These are phyloP conservation scores for Yarrowia hollandica DNA, from an alignment of 805 yeast species.

Conservation along the genomic window DNA sequence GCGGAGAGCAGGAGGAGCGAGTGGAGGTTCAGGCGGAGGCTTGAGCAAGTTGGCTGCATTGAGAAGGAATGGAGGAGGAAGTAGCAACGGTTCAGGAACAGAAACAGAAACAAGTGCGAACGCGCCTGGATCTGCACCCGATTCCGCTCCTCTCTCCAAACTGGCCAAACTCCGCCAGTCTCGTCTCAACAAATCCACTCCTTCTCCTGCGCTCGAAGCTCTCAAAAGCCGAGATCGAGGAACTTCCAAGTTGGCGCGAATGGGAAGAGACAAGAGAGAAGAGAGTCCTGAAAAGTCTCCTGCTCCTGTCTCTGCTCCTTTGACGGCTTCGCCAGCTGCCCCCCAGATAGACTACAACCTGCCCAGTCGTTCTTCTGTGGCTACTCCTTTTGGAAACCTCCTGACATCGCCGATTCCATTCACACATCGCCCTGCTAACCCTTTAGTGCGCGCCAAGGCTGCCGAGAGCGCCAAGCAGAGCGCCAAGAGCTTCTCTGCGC, in stretches of 20 bases:
- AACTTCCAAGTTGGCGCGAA: background rate
- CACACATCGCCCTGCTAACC: slow-evolving; percentile 26
- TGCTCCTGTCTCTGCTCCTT: background rate
- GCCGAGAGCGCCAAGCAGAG: background rate
- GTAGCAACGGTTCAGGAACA: no score
- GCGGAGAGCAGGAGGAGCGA: no score
- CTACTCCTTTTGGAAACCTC: slow-evolving; percentile 9
- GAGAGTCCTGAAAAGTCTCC: no score
- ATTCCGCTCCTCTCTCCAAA: background rate
- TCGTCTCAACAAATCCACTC: background rate
- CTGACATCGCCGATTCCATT: slow-evolving; percentile 1
- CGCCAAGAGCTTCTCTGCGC: slow-evolving; percentile 49
- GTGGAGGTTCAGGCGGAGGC: no score
- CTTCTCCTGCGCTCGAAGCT: background rate
- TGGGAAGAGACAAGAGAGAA: background rate
- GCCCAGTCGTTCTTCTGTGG: background rate
- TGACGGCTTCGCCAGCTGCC: background rate
- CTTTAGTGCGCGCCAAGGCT: slow-evolving; percentile 15
- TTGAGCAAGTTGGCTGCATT: no score
- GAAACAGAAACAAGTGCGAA: no score
- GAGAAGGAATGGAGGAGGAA: no score
- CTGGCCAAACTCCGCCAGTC: background rate
- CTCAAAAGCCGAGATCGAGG: background rate
- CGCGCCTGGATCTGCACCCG: no score
- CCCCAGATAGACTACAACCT: background rate